Percentiles rank a stretch among this genome's conserved stretches.
Evolutionary conservation across 2,329 filamentous ascomycete genomes (phyloP).

Genomic region (Aspergillus fumigatiaffinis): DNA sequence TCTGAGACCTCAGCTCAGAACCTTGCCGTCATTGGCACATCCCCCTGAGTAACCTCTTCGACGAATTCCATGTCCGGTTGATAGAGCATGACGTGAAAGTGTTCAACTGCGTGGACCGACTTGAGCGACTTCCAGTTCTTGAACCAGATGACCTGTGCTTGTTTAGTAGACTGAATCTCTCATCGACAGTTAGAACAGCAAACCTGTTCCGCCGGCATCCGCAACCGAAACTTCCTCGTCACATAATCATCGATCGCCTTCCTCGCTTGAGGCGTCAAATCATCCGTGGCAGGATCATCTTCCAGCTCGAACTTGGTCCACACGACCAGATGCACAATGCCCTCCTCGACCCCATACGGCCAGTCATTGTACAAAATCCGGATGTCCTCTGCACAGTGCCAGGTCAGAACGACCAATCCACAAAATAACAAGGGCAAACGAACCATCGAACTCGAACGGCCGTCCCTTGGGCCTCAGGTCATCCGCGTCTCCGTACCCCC

Average conservation of each 20-base stretch:
- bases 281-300: conserved; percentile 62
- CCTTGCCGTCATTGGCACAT: conserved; percentile 61
- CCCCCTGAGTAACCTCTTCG: conserved; percentile 65
- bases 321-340: conserved; percentile 79
- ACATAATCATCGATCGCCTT: conserved; percentile 69
- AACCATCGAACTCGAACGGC: conserved; percentile 36
- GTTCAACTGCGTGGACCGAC: conserved; percentile 81
- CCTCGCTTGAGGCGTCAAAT: conserved; percentile 63
- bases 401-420: conserved; percentile 8
- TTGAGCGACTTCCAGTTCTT: conserved; percentile 87
- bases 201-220: conserved; percentile 41
- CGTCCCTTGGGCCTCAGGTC: conserved; percentile 27
- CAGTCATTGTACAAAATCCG: conserved; percentile 86
- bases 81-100: conserved; percentile 91
- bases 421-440: not conserved
- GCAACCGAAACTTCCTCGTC: conserved; percentile 57
- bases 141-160: conserved; percentile 70
- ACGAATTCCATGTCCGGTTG: conserved; percentile 69
- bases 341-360: conserved; percentile 79
- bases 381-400: conserved; percentile 50
- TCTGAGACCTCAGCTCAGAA: conserved; percentile 10
- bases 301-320: conserved; percentile 87
- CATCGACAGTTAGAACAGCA: conserved; percentile 10
- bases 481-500: conserved; percentile 50
- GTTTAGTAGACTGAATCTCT: conserved; percentile 2